phyloP scores from a whole-genome alignment of 345 rosid genomes.

The Aquilaria malaccensis region DNA sequence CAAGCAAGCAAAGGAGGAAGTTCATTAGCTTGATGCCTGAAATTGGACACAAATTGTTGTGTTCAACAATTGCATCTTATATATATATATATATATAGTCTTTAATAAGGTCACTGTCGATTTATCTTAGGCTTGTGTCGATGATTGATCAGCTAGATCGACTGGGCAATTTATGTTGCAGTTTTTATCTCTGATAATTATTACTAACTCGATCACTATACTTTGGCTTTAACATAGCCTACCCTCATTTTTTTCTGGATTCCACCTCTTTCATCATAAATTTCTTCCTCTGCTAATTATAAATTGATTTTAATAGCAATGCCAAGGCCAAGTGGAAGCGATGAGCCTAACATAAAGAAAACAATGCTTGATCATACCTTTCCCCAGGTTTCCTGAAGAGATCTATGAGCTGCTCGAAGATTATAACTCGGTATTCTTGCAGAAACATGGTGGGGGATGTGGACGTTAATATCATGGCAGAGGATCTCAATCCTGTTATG shows the following conservation, averaged over 20 bases:
- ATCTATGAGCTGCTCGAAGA: slow-evolving; percentile 61
- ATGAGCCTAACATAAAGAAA: slow-evolving; percentile 2
- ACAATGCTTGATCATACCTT: slow-evolving; percentile 35
- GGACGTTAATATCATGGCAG: slow-evolving; percentile 84
- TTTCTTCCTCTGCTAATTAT: background rate
- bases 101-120: no score
- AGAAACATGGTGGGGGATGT: slow-evolving; percentile 74
- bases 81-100: no score
- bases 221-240: background rate
- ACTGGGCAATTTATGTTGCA: no score
- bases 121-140: no score
- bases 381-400: slow-evolving; percentile 91
- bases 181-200: background rate
- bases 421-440: slow-evolving; percentile 87
- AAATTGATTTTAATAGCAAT: background rate
- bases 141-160: no score
- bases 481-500: slow-evolving; percentile 78
- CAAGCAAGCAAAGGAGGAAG: slow-evolving; percentile 1
- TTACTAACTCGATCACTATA: no score
- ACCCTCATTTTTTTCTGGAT: background rate
- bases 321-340: background rate
- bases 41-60: no score
- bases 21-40: background rate
- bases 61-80: no score
- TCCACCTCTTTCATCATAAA: background rate